Evolutionary conservation across 352 stramenopile genomes (phyloP).

Genomic region (Pythium guiyangense): DNA sequence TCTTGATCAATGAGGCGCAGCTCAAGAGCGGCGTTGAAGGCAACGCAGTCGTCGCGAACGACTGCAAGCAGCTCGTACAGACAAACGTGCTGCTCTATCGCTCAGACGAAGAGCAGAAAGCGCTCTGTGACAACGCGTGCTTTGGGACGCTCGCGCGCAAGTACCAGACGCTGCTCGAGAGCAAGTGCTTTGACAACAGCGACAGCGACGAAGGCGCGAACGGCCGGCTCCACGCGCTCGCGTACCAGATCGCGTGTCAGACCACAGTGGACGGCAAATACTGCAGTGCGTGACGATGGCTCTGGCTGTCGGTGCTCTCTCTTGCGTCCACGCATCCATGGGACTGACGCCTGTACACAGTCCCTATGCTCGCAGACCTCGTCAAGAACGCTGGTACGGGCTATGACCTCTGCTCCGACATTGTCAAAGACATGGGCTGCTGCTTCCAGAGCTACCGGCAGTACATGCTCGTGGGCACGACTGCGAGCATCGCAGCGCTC

Average conservation of each 20-base stretch:
- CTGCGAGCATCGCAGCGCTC: constrained; percentile 36
- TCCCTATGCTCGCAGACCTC: constrained; percentile 49
- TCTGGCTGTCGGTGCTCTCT: background rate
- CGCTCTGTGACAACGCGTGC: constrained; percentile 60
- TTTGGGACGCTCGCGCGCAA: constrained; percentile 48
- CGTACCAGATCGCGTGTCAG: constrained; percentile 76
- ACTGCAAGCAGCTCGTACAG: constrained; percentile 55
- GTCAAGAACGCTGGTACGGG: constrained; percentile 39
- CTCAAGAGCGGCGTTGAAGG: constrained; percentile 58
- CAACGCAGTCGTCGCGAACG: constrained; percentile 36
- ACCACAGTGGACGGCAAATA: constrained; percentile 49
- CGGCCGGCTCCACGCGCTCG: constrained; percentile 42
- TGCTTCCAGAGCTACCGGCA: constrained; percentile 83
- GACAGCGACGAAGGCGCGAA: constrained; percentile 37
- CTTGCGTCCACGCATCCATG: background rate
- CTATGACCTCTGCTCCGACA: constrained; percentile 67
- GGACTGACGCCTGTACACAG: constrained; percentile 13
- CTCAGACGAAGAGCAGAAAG: constrained; percentile 51
- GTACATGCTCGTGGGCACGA: constrained; percentile 66
- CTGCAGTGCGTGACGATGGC: constrained; percentile 43
- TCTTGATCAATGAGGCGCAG: constrained; percentile 57
- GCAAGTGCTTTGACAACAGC: constrained; percentile 53
- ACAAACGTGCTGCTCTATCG: constrained; percentile 51
- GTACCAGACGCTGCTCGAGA: constrained; percentile 60
- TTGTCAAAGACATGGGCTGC: constrained; percentile 67